phyloP scores from a whole-genome alignment of 2,329 filamentous ascomycete species.

The Aspergillus uvarum region DNA sequence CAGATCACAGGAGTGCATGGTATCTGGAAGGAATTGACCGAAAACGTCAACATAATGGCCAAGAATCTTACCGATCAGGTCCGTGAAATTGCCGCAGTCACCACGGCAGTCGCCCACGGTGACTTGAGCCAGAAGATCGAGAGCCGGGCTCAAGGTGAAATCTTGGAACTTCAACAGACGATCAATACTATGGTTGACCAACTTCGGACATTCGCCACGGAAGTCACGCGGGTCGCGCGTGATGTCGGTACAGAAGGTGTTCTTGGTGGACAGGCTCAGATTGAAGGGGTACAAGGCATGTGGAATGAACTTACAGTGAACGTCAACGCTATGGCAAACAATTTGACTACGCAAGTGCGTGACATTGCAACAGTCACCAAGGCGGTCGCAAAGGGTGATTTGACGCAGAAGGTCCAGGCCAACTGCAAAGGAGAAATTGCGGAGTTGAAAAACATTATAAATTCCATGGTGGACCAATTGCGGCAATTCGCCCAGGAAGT shows the following conservation, averaged over 20 bases:
- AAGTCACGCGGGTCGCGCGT: conserved; percentile 78
- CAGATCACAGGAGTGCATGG: conserved; percentile 92
- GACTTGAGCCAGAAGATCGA: conserved; percentile 84
- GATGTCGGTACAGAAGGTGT: conserved; percentile 84
- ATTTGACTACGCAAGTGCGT: conserved; percentile 82
- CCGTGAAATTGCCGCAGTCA: conserved; percentile 80
- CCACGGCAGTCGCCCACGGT: conserved; percentile 78
- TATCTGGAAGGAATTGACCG: conserved; percentile 95
- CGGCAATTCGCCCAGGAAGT: conserved; percentile 97
- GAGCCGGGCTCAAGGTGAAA: conserved; percentile 76
- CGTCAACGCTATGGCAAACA: conserved; percentile 85
- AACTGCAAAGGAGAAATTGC: conserved; percentile 89
- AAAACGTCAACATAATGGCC: conserved; percentile 84
- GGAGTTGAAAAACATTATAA: conserved; percentile 96
- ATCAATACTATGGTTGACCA: conserved; percentile 91
- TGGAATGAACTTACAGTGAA: conserved; percentile 86
- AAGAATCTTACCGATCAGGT: conserved; percentile 81
- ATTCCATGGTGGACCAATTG: conserved; percentile 97
- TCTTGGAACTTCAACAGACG: conserved; percentile 77
- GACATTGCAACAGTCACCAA: conserved; percentile 84
- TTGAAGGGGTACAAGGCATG: conserved; percentile 81
- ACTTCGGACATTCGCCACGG: conserved; percentile 76
- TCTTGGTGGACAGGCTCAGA: conserved; percentile 77
- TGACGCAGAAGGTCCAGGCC: conserved; percentile 95
- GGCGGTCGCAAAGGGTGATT: conserved; percentile 74